Evolutionary conservation across 495 filamentous ascomycete species (phyloP).

Genomic region (Penicillium egyptiacum): DNA sequence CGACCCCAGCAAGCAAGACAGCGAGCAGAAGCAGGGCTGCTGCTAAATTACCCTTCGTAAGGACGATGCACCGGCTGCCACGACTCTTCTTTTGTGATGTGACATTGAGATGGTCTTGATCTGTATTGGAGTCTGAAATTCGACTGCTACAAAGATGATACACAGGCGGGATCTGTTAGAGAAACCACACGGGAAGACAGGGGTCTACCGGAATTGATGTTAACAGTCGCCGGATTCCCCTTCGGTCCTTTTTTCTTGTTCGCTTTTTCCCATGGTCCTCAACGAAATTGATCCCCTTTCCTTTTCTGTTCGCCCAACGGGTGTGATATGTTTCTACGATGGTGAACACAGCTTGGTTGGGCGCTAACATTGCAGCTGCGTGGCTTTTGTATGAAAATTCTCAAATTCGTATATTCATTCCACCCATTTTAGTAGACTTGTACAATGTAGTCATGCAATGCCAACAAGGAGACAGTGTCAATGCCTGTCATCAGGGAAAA

Average conservation of each 20-base stretch:
- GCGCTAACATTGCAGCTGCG: conserved; percentile 25
- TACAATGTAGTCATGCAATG: not conserved
- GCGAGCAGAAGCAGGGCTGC: conserved; percentile 79
- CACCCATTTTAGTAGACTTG: not conserved
- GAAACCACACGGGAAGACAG: conserved; percentile 30
- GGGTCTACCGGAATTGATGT: conserved; percentile 22
- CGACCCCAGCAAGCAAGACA: conserved; percentile 76
- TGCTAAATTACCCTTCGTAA: conserved; percentile 58
- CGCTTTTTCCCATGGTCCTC: conserved; percentile 21
- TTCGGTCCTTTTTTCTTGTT: conserved; percentile 23
- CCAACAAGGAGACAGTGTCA: not conserved
- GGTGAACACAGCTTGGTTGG: conserved; percentile 22
- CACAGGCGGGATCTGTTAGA: conserved; percentile 42
- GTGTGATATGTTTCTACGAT: conserved; percentile 21
- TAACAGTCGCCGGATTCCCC: conserved; percentile 32
- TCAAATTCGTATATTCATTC: conserved; percentile 23
- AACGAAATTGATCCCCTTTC: conserved; percentile 38
- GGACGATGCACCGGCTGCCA: conserved; percentile 38
- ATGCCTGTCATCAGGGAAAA: not conserved
- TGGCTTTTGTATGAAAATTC: conserved; percentile 26
- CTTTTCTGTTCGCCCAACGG: conserved; percentile 25
- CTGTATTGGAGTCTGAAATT: conserved; percentile 45
- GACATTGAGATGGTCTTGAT: conserved; percentile 45
- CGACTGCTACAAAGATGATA: conserved; percentile 41
- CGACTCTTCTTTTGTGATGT: conserved; percentile 46